Conservation (phyloP, 495 filamentous ascomycete species). For the Aspergillus kassunensis region DNA sequence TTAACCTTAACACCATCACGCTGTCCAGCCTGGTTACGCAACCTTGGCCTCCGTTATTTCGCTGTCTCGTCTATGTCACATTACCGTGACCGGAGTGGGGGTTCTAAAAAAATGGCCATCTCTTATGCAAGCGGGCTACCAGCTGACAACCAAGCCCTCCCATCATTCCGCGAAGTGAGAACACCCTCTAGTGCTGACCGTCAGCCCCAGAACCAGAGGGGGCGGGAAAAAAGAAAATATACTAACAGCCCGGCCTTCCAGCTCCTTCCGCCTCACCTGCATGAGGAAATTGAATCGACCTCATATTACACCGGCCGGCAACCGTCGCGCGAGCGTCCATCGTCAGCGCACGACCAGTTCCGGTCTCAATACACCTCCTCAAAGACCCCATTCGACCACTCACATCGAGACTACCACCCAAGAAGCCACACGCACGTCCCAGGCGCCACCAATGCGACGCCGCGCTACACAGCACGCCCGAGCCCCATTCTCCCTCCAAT, state of each 20-base stretch:
- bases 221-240: not conserved
- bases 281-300: conserved; percentile 46
- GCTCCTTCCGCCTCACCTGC: conserved; percentile 45
- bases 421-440: conserved; percentile 14
- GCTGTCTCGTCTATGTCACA: conserved; percentile 36
- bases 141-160: conserved; percentile 37
- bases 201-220: not conserved
- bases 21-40: not conserved
- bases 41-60: too few relatives aligned
- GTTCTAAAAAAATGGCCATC: conserved; percentile 42
- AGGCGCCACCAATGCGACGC: conserved; percentile 10
- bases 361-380: conserved; percentile 22
- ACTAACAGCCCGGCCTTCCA: conserved; percentile 21
- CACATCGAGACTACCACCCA: conserved; percentile 27
- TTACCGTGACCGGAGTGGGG: conserved; percentile 34
- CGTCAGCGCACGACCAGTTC: conserved; percentile 32
- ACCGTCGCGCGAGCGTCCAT: conserved; percentile 33
- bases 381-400: conserved; percentile 22
- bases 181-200: conserved; percentile 4
- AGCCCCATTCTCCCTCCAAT: conserved; percentile 43
- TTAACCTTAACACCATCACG: not conserved
- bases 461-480: conserved; percentile 27
- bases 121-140: conserved; percentile 39
- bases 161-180: conserved; percentile 45
- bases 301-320: conserved; percentile 34